phyloP scores from a whole-genome alignment of 768 basidiomycete species.

The Tulasnella sp. region DNA sequence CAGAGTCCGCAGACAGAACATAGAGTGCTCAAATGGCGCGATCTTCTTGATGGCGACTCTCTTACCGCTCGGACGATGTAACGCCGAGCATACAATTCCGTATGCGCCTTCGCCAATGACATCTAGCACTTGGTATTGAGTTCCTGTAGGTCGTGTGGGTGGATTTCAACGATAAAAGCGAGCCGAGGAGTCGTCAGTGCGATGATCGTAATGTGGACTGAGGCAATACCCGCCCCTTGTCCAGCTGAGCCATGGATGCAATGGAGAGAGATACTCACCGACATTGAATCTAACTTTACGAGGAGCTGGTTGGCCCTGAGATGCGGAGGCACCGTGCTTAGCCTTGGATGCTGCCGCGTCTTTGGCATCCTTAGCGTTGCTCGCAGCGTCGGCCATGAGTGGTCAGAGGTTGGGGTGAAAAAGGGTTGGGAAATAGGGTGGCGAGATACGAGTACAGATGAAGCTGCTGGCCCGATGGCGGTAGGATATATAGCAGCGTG shows the following conservation, averaged over 20 bases:
- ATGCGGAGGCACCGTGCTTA: constrained; percentile 21
- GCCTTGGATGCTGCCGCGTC: constrained; percentile 17
- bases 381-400: constrained; percentile 16
- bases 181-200: background rate
- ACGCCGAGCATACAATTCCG: constrained; percentile 81
- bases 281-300: constrained; percentile 24
- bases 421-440: background rate
- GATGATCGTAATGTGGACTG: constrained; percentile 12
- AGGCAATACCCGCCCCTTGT: background rate
- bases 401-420: background rate
- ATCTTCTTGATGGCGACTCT: constrained; percentile 96
- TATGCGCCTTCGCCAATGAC: constrained; percentile 94
- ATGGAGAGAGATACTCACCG: background rate
- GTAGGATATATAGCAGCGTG: background rate
- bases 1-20: constrained; percentile 80
- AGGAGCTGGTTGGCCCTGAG: constrained; percentile 19
- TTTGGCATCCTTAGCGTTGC: constrained; percentile 15
- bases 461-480: background rate
- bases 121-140: constrained; percentile 61
- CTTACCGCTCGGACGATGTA: constrained; percentile 66
- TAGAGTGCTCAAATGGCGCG: constrained; percentile 87
- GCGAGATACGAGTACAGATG: background rate
- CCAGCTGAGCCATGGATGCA: background rate
- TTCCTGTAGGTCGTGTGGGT: constrained; percentile 21
- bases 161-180: background rate